Evolutionary conservation across 106 monocot genomes (phyloP), one percentile per base, ranked within the genome.

Genomic region (Acorus gramineus): DNA sequence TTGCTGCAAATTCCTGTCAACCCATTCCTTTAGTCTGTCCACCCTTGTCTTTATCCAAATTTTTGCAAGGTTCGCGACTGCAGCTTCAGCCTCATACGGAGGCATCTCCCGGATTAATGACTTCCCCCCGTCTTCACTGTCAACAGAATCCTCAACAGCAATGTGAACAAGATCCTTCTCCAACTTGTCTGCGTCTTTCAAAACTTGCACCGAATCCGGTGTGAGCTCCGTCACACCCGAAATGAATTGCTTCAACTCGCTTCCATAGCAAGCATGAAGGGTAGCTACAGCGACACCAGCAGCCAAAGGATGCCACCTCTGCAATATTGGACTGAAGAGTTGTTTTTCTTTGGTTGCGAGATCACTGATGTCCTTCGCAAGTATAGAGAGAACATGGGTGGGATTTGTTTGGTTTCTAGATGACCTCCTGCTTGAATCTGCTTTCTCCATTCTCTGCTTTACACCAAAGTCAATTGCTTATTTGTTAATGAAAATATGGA

Each of bases 221-320:
- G 61, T 44, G 8, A 61, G 44, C 44, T 61, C 61, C 45, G 28
- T 61, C 43, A 61, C 61, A 61, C 61, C 61, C 44, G 43, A 43
- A 61, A 61, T 44, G 45, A 61, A 61, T 61, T 61, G 61, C 61
- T 61, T 61, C 42, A 61, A 44, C 11, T 61, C 61, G 7, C 7
- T 61, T 42, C 61, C 43, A 11, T 43, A 61, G 43, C 61, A 61
- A 7, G 42, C 7, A 44, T 61, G 61, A 61, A 61, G 61, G 14
- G 61, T 61, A 44, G 43, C 61, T 44, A 61, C 61, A 61, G 61
- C 61, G 1, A 61, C 61, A 44, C 61, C 43, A 0, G 61, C 43
- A 2, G 61, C 61, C 4, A 61, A 11, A 61, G 61, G 61, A 61
- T 61, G 61, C 61, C 61, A 61, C 45, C 45, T 61, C 61, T 61